Percentiles rank a stretch among this genome's conserved stretches.
Evolutionary conservation across 2,329 filamentous ascomycete species (phyloP).

Genomic region (Paracoccidioides brasiliensis): DNA sequence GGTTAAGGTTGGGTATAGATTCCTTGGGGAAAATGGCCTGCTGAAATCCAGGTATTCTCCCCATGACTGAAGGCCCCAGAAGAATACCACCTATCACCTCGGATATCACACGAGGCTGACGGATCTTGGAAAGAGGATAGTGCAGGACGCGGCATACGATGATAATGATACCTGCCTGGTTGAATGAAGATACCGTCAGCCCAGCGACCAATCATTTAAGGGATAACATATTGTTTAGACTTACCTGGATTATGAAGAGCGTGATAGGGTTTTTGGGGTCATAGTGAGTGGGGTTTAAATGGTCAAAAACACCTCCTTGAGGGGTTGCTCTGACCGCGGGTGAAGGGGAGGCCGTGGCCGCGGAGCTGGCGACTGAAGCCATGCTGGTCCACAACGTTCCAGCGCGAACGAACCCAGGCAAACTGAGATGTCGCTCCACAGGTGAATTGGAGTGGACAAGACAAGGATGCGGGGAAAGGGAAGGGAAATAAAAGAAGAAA

Average conservation of each 20-base stretch:
- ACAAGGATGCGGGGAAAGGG: too few species aligned
- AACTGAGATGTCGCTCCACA: neutral
- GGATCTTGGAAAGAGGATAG: slow-evolving; percentile 61
- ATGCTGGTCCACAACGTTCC: neutral
- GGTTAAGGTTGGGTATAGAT: slow-evolving; percentile 61
- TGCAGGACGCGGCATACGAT: slow-evolving; percentile 62
- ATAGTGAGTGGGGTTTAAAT: slow-evolving; percentile 54
- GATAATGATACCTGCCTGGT: slow-evolving; percentile 57
- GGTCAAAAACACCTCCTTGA: slow-evolving; percentile 60
- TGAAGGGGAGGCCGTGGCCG: slow-evolving; percentile 11
- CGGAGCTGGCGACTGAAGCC: slow-evolving; percentile 4
- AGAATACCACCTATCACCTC: slow-evolving; percentile 78
- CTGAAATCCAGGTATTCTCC: slow-evolving; percentile 67
- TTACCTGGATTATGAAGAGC: slow-evolving; percentile 62
- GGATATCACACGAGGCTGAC: slow-evolving; percentile 70
- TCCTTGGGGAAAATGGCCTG: slow-evolving; percentile 60
- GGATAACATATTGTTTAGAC: slow-evolving; percentile 3
- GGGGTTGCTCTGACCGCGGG: slow-evolving; percentile 30
- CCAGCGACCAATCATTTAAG: neutral
- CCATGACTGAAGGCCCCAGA: slow-evolving; percentile 77
- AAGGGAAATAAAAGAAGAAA: neutral
- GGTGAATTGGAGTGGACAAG: too few species aligned
- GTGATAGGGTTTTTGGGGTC: slow-evolving; percentile 59
- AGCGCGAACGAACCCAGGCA: neutral
- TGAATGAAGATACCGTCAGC: slow-evolving; percentile 1